These are phyloP conservation scores for Codiaeum variegatum DNA, from an alignment of 441 rosid genomes.

Conservation along the genomic window DNA sequence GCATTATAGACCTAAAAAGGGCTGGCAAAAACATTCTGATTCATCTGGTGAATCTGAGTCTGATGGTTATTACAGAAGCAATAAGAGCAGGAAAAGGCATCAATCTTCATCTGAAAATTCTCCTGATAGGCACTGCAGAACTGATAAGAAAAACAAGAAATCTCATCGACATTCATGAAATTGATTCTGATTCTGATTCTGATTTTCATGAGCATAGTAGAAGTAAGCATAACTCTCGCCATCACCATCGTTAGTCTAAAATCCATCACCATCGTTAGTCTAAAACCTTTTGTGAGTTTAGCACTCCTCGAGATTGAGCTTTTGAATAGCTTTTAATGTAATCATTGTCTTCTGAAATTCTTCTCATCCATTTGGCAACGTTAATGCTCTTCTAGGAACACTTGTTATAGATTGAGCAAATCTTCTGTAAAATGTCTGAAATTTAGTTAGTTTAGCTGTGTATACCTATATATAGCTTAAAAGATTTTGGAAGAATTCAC, in stretches of 20 bases:
- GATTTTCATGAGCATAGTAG: conserved; percentile 16
- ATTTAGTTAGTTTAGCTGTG: background rate
- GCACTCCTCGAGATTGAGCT: too few relatives aligned
- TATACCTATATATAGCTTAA: background rate
- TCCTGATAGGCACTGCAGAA: conserved; percentile 12
- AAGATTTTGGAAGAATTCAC: background rate
- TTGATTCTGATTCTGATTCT: conserved; percentile 14
- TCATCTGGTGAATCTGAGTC: conserved; percentile 33
- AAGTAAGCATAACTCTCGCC: conserved; percentile 6
- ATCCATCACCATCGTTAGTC: too few relatives aligned
- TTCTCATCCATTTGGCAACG: background rate
- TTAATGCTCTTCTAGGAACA: background rate
- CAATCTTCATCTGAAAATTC: conserved; percentile 15
- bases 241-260: background rate
- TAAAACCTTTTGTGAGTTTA: too few relatives aligned
- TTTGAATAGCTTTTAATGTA: background rate
- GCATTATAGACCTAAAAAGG: conserved; percentile 28
- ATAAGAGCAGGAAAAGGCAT: conserved; percentile 12
- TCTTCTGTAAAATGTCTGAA: background rate
- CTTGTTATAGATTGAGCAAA: background rate
- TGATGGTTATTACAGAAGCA: conserved; percentile 12
- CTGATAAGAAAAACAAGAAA: conserved; percentile 4
- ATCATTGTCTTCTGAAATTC: background rate
- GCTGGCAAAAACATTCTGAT: conserved; percentile 28
- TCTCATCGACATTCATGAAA: background rate